Conservation (phyloP, 352 stramenopile species). For the Phytophthora gonapodyides region DNA sequence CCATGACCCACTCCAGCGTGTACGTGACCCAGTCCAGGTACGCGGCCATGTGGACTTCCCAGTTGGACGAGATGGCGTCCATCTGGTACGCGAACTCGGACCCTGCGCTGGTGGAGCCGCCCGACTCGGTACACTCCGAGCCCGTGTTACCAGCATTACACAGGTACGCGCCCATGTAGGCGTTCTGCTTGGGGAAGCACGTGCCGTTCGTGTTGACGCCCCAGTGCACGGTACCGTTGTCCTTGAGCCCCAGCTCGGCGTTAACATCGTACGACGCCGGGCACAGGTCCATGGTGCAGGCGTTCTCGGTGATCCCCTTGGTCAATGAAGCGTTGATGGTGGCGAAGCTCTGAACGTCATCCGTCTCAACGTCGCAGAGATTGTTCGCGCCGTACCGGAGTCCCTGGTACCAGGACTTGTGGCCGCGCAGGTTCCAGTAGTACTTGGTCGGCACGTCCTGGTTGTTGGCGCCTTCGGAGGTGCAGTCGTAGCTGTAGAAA, state of each 20-base stretch:
- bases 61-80: slow-evolving; percentile 92
- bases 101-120: slow-evolving; percentile 29
- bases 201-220: slow-evolving; percentile 52
- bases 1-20: slow-evolving; percentile 61
- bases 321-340: slow-evolving; percentile 48
- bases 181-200: slow-evolving; percentile 56
- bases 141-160: slow-evolving; percentile 50
- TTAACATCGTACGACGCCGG: slow-evolving; percentile 71
- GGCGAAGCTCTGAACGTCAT: slow-evolving; percentile 42
- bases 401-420: slow-evolving; percentile 78
- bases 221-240: slow-evolving; percentile 44
- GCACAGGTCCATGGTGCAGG: slow-evolving; percentile 50
- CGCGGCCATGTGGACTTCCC: slow-evolving; percentile 71
- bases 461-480: slow-evolving; percentile 42
- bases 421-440: slow-evolving; percentile 50
- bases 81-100: slow-evolving; percentile 72
- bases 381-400: slow-evolving; percentile 68
- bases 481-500: slow-evolving; percentile 51
- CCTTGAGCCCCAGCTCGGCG: slow-evolving; percentile 44
- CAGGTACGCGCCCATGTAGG: slow-evolving; percentile 52
- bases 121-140: slow-evolving; percentile 27
- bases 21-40: slow-evolving; percentile 79
- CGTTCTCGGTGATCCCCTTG: slow-evolving; percentile 55
- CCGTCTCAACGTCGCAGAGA: slow-evolving; percentile 39
- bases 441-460: slow-evolving; percentile 48